A percentile compares a stretch with the other conserved stretches of the same genome.
Conservation (phyloP, 257 asterid genomes). For the Rhazya stricta region DNA sequence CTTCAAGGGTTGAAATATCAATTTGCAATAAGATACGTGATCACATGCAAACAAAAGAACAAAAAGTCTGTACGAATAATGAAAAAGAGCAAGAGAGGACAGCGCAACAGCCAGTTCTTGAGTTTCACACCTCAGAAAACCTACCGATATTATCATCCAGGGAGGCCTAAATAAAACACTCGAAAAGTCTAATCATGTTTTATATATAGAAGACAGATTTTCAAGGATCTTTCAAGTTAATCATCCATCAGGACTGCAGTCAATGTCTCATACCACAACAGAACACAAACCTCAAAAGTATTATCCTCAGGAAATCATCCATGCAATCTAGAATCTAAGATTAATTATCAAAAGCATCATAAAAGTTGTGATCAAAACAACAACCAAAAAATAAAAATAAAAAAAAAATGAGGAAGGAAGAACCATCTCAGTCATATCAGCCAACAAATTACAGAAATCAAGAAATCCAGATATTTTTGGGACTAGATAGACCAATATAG, state of each 20-base stretch:
- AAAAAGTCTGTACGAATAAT: background rate
- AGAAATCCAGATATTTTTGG: background rate
- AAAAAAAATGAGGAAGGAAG: background rate
- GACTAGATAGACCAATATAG: too few species aligned
- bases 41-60: background rate
- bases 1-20: conserved; percentile 20
- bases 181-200: background rate
- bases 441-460: background rate
- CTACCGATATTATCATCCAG: too few species aligned
- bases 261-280: background rate
- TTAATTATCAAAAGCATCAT: too few species aligned
- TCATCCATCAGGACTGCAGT: background rate
- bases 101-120: background rate
- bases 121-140: background rate
- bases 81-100: background rate
- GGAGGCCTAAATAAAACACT: background rate
- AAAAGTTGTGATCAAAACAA: too few species aligned
- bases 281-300: background rate
- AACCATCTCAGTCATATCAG: background rate
- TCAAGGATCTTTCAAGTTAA: too few species aligned
- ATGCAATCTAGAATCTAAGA: background rate
- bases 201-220: background rate
- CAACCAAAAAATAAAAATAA: background rate
- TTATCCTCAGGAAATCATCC: background rate
- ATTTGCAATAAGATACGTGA: background rate